These are phyloP conservation scores for Claviceps purpurea DNA, from an alignment of 2,329 filamentous ascomycete species.

Conservation along the genomic window DNA sequence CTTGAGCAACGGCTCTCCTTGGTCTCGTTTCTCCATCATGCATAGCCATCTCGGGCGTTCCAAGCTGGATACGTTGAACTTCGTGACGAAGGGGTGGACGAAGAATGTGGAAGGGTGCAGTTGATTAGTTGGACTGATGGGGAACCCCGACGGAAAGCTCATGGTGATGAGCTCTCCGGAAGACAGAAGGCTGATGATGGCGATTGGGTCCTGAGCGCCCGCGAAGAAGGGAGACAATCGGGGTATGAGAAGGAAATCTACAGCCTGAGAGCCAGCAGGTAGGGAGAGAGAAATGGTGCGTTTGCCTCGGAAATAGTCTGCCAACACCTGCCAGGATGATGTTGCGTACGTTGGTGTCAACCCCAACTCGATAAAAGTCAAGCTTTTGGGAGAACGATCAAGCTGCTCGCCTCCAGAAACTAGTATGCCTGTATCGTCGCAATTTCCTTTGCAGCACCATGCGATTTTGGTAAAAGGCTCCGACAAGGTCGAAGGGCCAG, in stretches of 20 bases:
- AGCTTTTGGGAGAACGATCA: slow-evolving; percentile 54
- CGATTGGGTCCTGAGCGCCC: slow-evolving; percentile 82
- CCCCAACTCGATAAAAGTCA: slow-evolving; percentile 85
- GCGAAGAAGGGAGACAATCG: slow-evolving; percentile 72
- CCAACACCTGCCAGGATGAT: slow-evolving; percentile 73
- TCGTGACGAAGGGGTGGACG: slow-evolving; percentile 77
- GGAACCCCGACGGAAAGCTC: slow-evolving; percentile 83
- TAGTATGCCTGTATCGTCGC: slow-evolving; percentile 82
- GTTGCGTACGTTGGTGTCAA: slow-evolving; percentile 83
- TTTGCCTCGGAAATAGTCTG: slow-evolving; percentile 69
- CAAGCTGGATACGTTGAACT: slow-evolving; percentile 57
- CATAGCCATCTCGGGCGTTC: slow-evolving; percentile 77
- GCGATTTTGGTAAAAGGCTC: slow-evolving; percentile 66
- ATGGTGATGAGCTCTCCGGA: slow-evolving; percentile 84
- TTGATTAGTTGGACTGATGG: slow-evolving; percentile 85
- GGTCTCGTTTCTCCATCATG: slow-evolving; percentile 70
- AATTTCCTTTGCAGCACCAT: slow-evolving; percentile 91
- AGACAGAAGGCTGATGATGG: slow-evolving; percentile 62
- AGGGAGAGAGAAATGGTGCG: slow-evolving; percentile 57
- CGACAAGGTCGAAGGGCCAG: slow-evolving; percentile 44
- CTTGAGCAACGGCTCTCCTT: slow-evolving; percentile 63
- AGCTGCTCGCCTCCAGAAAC: slow-evolving; percentile 68
- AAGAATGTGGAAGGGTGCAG: slow-evolving; percentile 78
- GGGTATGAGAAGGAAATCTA: slow-evolving; percentile 74
- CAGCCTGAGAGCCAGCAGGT: slow-evolving; percentile 62